Evolutionary conservation across 257 asterid species (phyloP).

Genomic region (Nicotiana noctiflora): DNA sequence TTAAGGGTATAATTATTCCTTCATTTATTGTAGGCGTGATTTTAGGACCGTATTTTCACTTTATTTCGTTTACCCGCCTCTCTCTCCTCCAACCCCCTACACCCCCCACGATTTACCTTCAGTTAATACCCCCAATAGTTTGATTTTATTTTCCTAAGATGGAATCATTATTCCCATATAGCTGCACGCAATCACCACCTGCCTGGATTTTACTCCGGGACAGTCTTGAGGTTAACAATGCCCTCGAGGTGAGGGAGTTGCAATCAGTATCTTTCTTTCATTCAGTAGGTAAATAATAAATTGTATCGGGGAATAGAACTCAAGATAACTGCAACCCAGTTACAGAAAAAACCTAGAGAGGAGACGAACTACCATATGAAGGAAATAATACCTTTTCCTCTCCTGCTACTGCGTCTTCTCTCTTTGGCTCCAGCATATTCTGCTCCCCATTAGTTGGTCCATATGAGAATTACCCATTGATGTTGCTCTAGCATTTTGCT

Average conservation of each 20-base stretch:
- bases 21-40: no score
- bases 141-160: background rate
- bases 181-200: background rate
- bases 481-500: constrained; percentile 39
- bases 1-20: no score
- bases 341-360: background rate
- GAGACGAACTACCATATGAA: background rate
- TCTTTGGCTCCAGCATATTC: constrained; percentile 31
- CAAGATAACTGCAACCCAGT: background rate
- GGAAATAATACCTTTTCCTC: constrained; percentile 44
- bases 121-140: background rate
- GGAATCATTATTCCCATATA: background rate
- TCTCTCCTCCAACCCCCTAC: no score
- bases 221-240: background rate
- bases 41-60: no score
- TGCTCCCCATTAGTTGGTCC: constrained; percentile 48
- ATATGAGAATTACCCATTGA: constrained; percentile 38
- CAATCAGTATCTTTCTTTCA: background rate
- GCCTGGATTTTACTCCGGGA: background rate
- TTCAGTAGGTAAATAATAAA: background rate
- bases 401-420: constrained; percentile 43
- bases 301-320: no score
- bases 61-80: no score
- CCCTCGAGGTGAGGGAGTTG: background rate
- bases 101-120: no score